These are phyloP conservation scores for Aspergillus tubingensis DNA, from an alignment of 2,329 filamentous ascomycete species.

Conservation along the genomic window DNA sequence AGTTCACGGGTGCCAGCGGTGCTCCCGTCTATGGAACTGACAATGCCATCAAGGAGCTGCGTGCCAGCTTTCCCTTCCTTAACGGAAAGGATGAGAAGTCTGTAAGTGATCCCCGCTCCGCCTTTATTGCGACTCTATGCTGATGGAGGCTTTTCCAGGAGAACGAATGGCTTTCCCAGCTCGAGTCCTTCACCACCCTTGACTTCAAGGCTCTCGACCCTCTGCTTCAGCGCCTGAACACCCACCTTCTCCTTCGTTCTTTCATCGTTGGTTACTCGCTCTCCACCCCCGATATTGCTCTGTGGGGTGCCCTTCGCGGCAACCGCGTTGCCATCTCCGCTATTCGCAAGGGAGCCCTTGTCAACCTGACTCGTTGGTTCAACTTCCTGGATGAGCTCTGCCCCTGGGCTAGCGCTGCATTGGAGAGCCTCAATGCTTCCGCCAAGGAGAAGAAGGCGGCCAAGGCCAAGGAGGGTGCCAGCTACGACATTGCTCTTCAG, in stretches of 20 bases:
- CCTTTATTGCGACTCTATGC: background rate
- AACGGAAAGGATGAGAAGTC: conserved; percentile 39
- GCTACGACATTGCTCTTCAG: conserved; percentile 83
- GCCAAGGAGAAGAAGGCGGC: conserved; percentile 69
- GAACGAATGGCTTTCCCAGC: conserved; percentile 59
- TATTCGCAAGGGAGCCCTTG: conserved; percentile 73
- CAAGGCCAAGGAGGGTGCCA: conserved; percentile 74
- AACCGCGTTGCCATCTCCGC: conserved; percentile 83
- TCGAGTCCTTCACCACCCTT: conserved; percentile 54
- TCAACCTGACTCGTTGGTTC: conserved; percentile 85
- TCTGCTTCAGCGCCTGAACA: conserved; percentile 74
- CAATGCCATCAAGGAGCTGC: conserved; percentile 37
- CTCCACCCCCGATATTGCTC: conserved; percentile 73
- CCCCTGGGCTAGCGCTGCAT: conserved; percentile 70
- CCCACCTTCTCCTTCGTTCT: conserved; percentile 81
- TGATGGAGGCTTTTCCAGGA: conserved; percentile 30
- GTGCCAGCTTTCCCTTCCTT: conserved; percentile 38
- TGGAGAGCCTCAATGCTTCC: conserved; percentile 70
- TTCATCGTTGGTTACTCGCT: conserved; percentile 81
- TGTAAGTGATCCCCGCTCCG: conserved; percentile 25
- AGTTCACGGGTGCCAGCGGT: conserved; percentile 33
- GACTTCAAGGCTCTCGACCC: conserved; percentile 85
- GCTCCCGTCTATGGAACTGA: conserved; percentile 35
- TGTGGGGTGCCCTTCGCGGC: conserved; percentile 79
- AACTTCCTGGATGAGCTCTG: conserved; percentile 78